These are phyloP conservation scores for Epichloe glyceriae DNA, from an alignment of 2,329 filamentous ascomycete species.

Conservation along the genomic window DNA sequence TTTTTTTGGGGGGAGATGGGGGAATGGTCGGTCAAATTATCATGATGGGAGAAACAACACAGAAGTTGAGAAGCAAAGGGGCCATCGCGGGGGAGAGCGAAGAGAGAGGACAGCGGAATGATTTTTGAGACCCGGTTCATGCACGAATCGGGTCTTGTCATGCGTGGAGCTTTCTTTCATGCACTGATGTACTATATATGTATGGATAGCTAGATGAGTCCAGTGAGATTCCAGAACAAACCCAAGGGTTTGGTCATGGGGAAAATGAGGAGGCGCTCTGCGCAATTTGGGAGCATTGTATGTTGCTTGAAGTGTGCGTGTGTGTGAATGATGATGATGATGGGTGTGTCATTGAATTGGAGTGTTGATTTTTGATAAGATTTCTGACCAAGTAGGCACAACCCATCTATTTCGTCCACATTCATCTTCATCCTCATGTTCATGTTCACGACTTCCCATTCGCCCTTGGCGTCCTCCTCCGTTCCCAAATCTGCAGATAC, in stretches of 20 bases:
- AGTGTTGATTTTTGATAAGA: too few relatives aligned
- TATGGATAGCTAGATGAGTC: constrained; percentile 4
- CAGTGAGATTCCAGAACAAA: neutral
- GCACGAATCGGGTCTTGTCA: neutral
- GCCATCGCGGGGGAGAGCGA: too few relatives aligned
- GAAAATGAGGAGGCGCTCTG: too few relatives aligned
- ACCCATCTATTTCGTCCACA: too few relatives aligned
- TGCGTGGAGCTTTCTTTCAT: neutral
- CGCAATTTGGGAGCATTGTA: too few relatives aligned
- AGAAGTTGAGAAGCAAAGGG: neutral
- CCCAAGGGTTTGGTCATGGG: neutral
- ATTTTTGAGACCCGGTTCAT: neutral
- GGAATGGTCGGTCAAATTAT: neutral
- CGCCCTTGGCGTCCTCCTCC: constrained; percentile 38
- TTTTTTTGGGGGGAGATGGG: neutral
- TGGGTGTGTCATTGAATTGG: too few relatives aligned
- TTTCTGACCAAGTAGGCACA: too few relatives aligned
- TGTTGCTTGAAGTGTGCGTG: too few relatives aligned
- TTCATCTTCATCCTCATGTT: too few relatives aligned
- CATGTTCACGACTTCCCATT: neutral
- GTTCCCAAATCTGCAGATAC: constrained; percentile 94
- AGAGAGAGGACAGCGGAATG: neutral
- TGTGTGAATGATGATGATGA: too few relatives aligned
- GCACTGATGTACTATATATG: constrained; percentile 2
- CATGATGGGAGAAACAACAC: neutral